Evolutionary conservation across 179 eudicot genomes (phyloP), one percentile per base, ranked within the genome.

Genomic region (Carnegiea gigantea): DNA sequence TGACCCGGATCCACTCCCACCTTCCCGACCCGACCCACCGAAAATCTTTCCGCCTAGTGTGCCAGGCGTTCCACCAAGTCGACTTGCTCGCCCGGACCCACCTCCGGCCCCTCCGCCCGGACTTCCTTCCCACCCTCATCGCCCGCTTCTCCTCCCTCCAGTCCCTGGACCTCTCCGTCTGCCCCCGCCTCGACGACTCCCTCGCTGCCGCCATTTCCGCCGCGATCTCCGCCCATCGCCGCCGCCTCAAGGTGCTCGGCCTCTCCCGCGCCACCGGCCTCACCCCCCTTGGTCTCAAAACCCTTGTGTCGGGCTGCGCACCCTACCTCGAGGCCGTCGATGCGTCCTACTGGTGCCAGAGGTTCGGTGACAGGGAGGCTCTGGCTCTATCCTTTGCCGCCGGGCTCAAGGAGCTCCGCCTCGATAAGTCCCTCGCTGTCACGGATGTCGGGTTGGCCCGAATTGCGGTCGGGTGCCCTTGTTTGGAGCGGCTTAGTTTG

Each of bases 401-500:
- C 38, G 84, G 81, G 70, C 77, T 92, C 82, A 89, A 81, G 84
- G 95, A 89, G 48, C 75, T 93, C 3, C 82, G 72, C 84, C 46
- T 92, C 78, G 98, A 92, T 59, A 93, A 88, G 87, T 88, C 95
- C 51, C 83, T 89, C 78, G 71, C 82, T 10, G 73, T 92, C 28
- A 89, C 88, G 20, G 98, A 93, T 82, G 94, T 92, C 15, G 98
- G 97, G 79, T 78, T 93, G 82, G 98, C 97, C 1, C 91, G 86
- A 82, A 86, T 93, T 14, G 98, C 92, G 14, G 90, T 92, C 14
- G 92, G 92, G 18, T 93, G 98, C 67, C 81, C 75, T 0, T 70
- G 81, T 8, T 86, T 93, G 70, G 90, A 92, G 92, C 87, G 57
- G 59, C 59, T 93, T 23, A 91, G 93, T 79, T 80, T 93, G 90